Evolutionary conservation across 2,329 filamentous ascomycete species (phyloP).

Genomic region (Ophiocordyceps robertsii): DNA sequence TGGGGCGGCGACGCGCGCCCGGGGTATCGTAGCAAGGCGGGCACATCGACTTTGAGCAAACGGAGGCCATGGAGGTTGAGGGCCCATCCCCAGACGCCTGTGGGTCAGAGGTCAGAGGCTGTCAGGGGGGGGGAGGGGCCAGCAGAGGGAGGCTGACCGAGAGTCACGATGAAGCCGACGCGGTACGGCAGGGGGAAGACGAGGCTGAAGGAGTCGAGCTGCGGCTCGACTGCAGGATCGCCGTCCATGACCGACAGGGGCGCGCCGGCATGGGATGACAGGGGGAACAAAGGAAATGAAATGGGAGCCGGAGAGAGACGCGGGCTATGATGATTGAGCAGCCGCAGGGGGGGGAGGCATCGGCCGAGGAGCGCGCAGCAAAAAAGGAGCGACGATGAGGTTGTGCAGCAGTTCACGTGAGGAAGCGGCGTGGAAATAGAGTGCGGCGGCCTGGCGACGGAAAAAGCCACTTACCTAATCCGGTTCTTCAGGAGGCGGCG

Average conservation of each 20-base stretch:
- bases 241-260: slow-evolving; percentile 45
- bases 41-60: slow-evolving; percentile 72
- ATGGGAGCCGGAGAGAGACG: no score
- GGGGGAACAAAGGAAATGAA: neutral
- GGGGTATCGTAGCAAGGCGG: slow-evolving; percentile 76
- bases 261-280: neutral
- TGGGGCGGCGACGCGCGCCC: slow-evolving; percentile 56
- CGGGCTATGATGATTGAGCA: no score
- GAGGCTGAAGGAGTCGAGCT: slow-evolving; percentile 76
- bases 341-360: no score
- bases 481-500: no score
- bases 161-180: slow-evolving; percentile 70
- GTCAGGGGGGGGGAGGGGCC: neutral
- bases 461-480: no score
- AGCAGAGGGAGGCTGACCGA: slow-evolving; percentile 43
- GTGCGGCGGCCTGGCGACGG: no score
- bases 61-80: slow-evolving; percentile 81
- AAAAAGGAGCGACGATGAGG: no score
- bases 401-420: no score
- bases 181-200: slow-evolving; percentile 82
- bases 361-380: no score
- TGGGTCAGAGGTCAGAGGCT: neutral
- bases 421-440: no score
- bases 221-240: slow-evolving; percentile 55
- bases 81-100: slow-evolving; percentile 92